A percentile compares a stretch with the other conserved stretches of the same genome.
phyloP scores from a whole-genome alignment of 2,329 filamentous ascomycete species.

The Lasiodiplodia hormozganensis region DNA sequence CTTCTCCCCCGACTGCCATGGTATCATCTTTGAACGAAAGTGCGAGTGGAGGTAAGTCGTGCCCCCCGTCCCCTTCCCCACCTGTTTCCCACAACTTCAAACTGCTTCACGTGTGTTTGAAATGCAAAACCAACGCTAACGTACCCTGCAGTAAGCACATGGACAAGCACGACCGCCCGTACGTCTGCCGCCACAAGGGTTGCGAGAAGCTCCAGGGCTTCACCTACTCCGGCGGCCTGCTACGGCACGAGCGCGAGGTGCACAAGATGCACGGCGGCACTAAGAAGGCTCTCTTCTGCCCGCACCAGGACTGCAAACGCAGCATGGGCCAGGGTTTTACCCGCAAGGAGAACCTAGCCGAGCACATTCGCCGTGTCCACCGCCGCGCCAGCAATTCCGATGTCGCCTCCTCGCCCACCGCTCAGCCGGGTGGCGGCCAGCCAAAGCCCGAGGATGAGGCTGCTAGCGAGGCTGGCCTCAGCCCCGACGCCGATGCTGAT shows the following conservation, averaged over 20 bases:
- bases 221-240: slow-evolving; percentile 89
- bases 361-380: slow-evolving; percentile 92
- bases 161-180: slow-evolving; percentile 96
- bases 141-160: slow-evolving; percentile 79
- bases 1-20: slow-evolving; percentile 69
- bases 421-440: not conserved
- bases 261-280: slow-evolving; percentile 89
- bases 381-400: slow-evolving; percentile 42
- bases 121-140: slow-evolving; percentile 33
- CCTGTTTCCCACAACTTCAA: not conserved
- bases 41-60: slow-evolving; percentile 90
- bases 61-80: slow-evolving; percentile 16
- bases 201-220: slow-evolving; percentile 94
- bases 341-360: slow-evolving; percentile 90
- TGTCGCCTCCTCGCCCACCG: slow-evolving; percentile 19
- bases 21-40: slow-evolving; percentile 76
- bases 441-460: slow-evolving; percentile 10
- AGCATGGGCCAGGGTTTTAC: slow-evolving; percentile 90
- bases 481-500: slow-evolving; percentile 36
- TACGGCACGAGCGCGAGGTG: slow-evolving; percentile 91
- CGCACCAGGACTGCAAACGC: slow-evolving; percentile 85
- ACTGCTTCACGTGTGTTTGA: slow-evolving; percentile 19
- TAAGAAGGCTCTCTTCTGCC: slow-evolving; percentile 86
- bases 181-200: slow-evolving; percentile 80
- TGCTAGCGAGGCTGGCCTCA: slow-evolving; percentile 13